Evolutionary conservation across 2,329 filamentous ascomycete species (phyloP).

Genomic region (Lasiodiplodia sp.): DNA sequence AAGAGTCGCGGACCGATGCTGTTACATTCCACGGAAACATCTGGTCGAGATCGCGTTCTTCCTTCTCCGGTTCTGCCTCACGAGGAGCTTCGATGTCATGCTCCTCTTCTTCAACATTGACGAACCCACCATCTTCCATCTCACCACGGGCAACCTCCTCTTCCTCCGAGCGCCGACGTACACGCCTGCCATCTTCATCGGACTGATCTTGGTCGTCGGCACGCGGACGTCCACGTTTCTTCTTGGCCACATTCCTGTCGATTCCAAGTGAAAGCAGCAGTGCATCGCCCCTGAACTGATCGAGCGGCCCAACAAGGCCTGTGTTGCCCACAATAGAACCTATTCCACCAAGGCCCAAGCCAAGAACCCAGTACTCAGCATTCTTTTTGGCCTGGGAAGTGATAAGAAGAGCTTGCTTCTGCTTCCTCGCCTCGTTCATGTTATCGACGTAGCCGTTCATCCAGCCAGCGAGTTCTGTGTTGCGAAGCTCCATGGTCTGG

Average conservation of each 20-base stretch:
- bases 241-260: slow-evolving; percentile 37
- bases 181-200: slow-evolving; percentile 40
- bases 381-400: slow-evolving; percentile 65
- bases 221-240: slow-evolving; percentile 46
- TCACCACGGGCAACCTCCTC: slow-evolving; percentile 43
- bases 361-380: slow-evolving; percentile 67
- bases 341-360: slow-evolving; percentile 63
- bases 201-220: slow-evolving; percentile 42
- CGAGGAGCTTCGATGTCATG: slow-evolving; percentile 72
- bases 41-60: slow-evolving; percentile 68
- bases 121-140: slow-evolving; percentile 7
- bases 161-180: slow-evolving; percentile 43
- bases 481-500: slow-evolving; percentile 59
- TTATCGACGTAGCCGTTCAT: slow-evolving; percentile 65
- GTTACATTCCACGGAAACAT: slow-evolving; percentile 74
- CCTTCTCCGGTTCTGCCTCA: slow-evolving; percentile 70
- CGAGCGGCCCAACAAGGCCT: slow-evolving; percentile 59
- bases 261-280: slow-evolving; percentile 59
- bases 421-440: slow-evolving; percentile 60
- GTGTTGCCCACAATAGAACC: slow-evolving; percentile 55
- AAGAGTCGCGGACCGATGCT: slow-evolving; percentile 62
- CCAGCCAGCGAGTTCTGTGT: slow-evolving; percentile 64
- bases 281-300: slow-evolving; percentile 64
- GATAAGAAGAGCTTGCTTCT: slow-evolving; percentile 54
- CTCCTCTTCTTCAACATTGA: slow-evolving; percentile 37